Evolutionary conservation across 768 basidiomycete genomes (phyloP).

Genomic region (Kockovaella imperatae): DNA sequence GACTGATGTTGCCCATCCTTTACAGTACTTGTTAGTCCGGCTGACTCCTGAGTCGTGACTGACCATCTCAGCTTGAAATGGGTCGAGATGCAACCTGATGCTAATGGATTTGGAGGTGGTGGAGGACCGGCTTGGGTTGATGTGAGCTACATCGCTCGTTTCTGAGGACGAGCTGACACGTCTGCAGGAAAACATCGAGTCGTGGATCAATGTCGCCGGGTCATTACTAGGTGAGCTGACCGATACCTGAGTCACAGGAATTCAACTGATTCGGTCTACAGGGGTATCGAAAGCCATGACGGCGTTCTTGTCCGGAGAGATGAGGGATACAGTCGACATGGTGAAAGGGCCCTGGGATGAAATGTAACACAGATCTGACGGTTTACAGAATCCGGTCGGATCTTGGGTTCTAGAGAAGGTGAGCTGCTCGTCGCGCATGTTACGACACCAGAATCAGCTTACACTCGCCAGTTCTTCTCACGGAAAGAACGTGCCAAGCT

Average conservation of each 20-base stretch:
- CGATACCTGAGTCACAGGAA: not conserved
- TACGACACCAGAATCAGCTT: constrained; percentile 31
- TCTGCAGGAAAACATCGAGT: constrained; percentile 66
- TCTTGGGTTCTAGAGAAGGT: constrained; percentile 47
- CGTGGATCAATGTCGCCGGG: constrained; percentile 74
- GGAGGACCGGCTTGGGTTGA: constrained; percentile 90
- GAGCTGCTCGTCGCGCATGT: not conserved
- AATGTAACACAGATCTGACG: constrained; percentile 36
- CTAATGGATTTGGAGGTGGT: constrained; percentile 53
- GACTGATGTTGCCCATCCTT: constrained; percentile 2
- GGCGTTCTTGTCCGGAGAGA: constrained; percentile 90
- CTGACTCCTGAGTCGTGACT: not conserved
- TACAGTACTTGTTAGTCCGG: constrained; percentile 71
- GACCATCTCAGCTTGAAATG: constrained; percentile 67
- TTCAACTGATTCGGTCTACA: constrained; percentile 46
- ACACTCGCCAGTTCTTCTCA: constrained; percentile 82
- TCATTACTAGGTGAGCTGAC: constrained; percentile 69
- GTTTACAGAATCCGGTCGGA: constrained; percentile 33
- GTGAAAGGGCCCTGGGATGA: constrained; percentile 62
- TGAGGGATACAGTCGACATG: constrained; percentile 65
- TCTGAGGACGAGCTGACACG: not conserved
- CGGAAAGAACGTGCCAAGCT: constrained; percentile 77
- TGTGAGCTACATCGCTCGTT: constrained; percentile 46
- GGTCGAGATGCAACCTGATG: constrained; percentile 70
- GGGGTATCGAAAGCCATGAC: constrained; percentile 75